These are phyloP conservation scores for Penicillium griseofulvum DNA, from an alignment of 2,329 filamentous ascomycete species.

Conservation along the genomic window DNA sequence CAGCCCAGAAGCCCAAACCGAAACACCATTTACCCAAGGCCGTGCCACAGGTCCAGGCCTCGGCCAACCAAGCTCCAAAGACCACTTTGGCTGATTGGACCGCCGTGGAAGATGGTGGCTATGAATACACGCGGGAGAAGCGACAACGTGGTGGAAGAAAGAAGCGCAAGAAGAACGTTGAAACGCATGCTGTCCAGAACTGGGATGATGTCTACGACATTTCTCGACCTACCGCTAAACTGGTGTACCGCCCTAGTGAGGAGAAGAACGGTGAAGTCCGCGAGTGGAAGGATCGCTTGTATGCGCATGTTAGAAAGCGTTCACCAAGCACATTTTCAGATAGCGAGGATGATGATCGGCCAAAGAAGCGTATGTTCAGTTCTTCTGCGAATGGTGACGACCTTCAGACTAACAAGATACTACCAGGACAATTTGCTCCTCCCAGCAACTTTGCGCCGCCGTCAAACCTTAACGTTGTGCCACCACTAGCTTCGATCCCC, in stretches of 20 bases:
- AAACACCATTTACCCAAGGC: slow-evolving; percentile 61
- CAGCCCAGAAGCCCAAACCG: slow-evolving; percentile 58
- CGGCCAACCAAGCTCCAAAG: slow-evolving; percentile 47
- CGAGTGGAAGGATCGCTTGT: slow-evolving; percentile 82
- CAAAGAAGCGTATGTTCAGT: slow-evolving; percentile 46
- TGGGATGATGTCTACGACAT: slow-evolving; percentile 94
- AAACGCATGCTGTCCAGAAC: slow-evolving; percentile 61
- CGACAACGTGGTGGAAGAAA: slow-evolving; percentile 73
- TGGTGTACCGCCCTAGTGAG: slow-evolving; percentile 79
- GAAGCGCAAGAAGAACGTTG: slow-evolving; percentile 72
- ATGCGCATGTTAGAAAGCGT: slow-evolving; percentile 62
- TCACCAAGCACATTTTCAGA: slow-evolving; percentile 46
- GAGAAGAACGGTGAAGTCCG: slow-evolving; percentile 75
- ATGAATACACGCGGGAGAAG: slow-evolving; percentile 62
- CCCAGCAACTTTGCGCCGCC: slow-evolving; percentile 55
- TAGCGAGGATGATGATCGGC: slow-evolving; percentile 51
- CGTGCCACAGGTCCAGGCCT: slow-evolving; percentile 28
- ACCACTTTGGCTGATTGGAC: slow-evolving; percentile 79
- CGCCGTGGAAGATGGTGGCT: slow-evolving; percentile 75
- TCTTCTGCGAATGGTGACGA: neutral
- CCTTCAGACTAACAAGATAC: neutral
- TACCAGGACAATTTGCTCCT: slow-evolving; percentile 50
- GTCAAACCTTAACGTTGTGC: slow-evolving; percentile 40
- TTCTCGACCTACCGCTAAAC: slow-evolving; percentile 74
- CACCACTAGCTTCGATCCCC: slow-evolving; percentile 44